Evolutionary conservation across 345 rosid species (phyloP).

Genomic region (Microthlaspi erraticum): DNA sequence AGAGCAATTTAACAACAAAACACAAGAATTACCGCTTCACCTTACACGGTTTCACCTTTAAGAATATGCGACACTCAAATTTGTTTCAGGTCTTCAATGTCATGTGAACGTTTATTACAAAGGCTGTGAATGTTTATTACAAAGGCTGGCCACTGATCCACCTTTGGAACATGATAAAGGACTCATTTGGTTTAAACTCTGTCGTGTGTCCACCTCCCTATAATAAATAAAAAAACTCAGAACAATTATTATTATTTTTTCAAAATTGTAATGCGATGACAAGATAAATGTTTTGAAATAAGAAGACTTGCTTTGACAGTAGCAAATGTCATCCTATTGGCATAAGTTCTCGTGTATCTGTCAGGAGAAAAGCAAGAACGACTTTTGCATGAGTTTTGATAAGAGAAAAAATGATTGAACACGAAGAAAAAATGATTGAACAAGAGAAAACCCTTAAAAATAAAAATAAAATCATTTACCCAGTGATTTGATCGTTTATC

Average conservation of each 20-base stretch:
- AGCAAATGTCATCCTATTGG: slow-evolving; percentile 53
- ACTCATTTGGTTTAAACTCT: slow-evolving; percentile 28
- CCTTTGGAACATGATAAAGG: slow-evolving; percentile 31
- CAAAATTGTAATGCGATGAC: not conserved
- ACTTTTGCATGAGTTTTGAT: not conserved
- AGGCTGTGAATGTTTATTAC: too few relatives aligned
- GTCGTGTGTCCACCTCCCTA: slow-evolving; percentile 44
- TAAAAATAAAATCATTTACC: not conserved
- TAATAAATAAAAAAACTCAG: not conserved
- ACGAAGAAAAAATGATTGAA: not conserved
- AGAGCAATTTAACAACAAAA: slow-evolving; percentile 11
- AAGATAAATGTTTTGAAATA: not conserved
- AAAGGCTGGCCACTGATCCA: slow-evolving; percentile 38
- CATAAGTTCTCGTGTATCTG: slow-evolving; percentile 60
- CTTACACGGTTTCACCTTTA: too few relatives aligned
- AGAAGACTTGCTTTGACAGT: slow-evolving; percentile 57
- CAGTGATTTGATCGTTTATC: slow-evolving; percentile 50
- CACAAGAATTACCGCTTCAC: slow-evolving; percentile 34
- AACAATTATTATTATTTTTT: too few relatives aligned
- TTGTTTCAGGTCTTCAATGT: too few relatives aligned
- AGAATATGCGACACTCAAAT: too few relatives aligned
- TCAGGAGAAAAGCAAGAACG: not conserved
- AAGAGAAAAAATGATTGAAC: not conserved
- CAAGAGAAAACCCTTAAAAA: not conserved
- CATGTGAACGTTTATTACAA: too few relatives aligned